Evolutionary conservation across 352 stramenopile genomes (phyloP).

Genomic region (Lagenidium giganteum): DNA sequence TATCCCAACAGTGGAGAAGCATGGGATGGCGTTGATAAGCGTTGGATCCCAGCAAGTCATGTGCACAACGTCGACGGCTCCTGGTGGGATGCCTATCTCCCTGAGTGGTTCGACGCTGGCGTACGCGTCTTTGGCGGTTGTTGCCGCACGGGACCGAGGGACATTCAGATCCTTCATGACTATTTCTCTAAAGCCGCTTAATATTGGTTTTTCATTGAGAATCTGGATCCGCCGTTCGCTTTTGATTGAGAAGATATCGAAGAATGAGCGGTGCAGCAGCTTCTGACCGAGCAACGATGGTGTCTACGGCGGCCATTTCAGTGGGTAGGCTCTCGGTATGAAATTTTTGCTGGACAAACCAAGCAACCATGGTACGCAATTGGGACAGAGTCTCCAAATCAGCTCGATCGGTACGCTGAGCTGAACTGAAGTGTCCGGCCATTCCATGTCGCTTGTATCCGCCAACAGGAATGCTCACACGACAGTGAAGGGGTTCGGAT

Average conservation of each 20-base stretch:
- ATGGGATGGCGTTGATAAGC: constrained; percentile 69
- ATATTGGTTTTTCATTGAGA: no score
- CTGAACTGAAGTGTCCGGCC: not conserved
- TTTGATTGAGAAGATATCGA: no score
- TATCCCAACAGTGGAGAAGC: constrained; percentile 86
- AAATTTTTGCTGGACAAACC: no score
- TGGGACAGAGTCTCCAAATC: no score
- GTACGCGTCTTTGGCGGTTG: constrained; percentile 78
- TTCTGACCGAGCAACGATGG: no score
- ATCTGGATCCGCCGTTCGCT: no score
- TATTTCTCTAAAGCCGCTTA: constrained; percentile 27
- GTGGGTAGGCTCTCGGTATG: no score
- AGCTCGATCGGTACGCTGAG: no score
- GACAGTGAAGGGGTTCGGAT: constrained; percentile 37
- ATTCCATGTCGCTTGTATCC: no score
- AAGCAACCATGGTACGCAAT: no score
- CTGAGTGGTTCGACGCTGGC: constrained; percentile 65
- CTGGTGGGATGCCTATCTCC: constrained; percentile 50
- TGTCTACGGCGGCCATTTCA: no score
- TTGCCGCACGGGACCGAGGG: constrained; percentile 69
- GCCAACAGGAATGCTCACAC: constrained; percentile 20
- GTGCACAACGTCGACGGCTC: constrained; percentile 20
- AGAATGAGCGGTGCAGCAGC: no score
- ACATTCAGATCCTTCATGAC: constrained; percentile 59
- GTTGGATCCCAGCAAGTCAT: constrained; percentile 50